Base-by-base conservation (phyloP, 495 filamentous ascomycete species). In the Pseudoneurospora amorphoporcata region DNA sequence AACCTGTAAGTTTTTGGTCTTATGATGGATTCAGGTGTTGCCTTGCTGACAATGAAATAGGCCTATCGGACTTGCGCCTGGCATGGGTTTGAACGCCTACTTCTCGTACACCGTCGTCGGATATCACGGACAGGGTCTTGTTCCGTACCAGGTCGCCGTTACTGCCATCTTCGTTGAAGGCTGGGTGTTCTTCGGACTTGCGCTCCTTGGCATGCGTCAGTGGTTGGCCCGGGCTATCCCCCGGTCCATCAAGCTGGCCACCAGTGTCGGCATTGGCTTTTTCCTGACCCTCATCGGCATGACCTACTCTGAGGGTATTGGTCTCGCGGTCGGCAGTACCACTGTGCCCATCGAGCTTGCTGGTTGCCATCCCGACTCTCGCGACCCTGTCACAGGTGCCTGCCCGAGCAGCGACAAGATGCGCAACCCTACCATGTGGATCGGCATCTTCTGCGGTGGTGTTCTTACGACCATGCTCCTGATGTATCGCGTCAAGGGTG, bases 91-190 rank as follows among this genome's bases (percentile, higher is more conserved):
- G 71, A 95, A 95, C 77, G 92, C 92, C 3, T 94, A 94, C 78
- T 94, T 95, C 72, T 86, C 92, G 12, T 95, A 91, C 77, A 92
- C 91, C 38, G 92, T 95, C 47, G 92, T 95, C 47, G 92, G 92
- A 19, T 86, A 82, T 61, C 89, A 94, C 75, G 92, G 92, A 4
- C 79, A 78, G 3, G 91, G 91, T 4, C 78, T 84, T 58, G 89
- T 94, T 35, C 86, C 91, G 0, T 95, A 92, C 77, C 76, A 84
- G 16, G 83, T 92, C 3, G 92, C 92, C 9, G 80, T 94, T 65
- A 94, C 92, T 14, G 92, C 92, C 4, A 92, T 94, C 61, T 95
- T 95, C 77, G 89, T 94, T 10, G 92, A 95, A 78, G 92, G 92
- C 10, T 91, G 87, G 76, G 87, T 93, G 23, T 94, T 94, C 80